Conservation (phyloP, 441 rosid genomes). For the Arabidopsis lyrata region DNA sequence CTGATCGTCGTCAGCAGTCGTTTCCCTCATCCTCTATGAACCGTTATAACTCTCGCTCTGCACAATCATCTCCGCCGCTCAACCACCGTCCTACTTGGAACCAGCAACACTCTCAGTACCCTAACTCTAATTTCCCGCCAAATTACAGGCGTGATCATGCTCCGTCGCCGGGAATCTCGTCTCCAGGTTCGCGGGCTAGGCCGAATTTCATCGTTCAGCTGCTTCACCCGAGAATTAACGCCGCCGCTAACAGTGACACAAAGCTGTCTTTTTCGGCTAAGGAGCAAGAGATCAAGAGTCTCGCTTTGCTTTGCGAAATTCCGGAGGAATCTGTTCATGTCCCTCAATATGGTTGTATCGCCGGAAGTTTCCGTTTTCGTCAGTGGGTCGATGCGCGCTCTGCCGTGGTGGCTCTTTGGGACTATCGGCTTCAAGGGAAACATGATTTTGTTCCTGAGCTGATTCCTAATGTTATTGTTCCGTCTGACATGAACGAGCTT, state of each 20-base stretch:
- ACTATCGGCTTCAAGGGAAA: conserved; percentile 52
- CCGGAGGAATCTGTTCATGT: conserved; percentile 32
- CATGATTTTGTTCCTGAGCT: conserved; percentile 49
- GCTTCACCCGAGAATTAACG: conserved; percentile 4
- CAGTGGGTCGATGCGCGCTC: conserved; percentile 64
- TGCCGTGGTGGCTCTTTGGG: conserved; percentile 57
- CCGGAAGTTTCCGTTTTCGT: conserved; percentile 51
- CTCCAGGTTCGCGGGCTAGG: conserved; percentile 10
- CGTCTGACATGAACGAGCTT: conserved; percentile 55
- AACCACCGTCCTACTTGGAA: conserved; percentile 21
- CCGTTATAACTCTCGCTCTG: not conserved
- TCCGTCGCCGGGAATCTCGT: conserved; percentile 6
- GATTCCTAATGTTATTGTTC: conserved; percentile 45
- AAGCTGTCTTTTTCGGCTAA: conserved; percentile 5
- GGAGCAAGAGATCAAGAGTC: conserved; percentile 13
- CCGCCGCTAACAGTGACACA: conserved; percentile 13
- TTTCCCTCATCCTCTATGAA: conserved; percentile 12
- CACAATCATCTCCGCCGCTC: conserved; percentile 23
- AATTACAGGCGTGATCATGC: conserved; percentile 34
- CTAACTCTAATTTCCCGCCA: conserved; percentile 40
- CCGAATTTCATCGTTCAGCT: conserved; percentile 49
- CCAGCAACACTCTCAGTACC: conserved; percentile 28
- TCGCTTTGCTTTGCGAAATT: conserved; percentile 23
- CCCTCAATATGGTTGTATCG: conserved; percentile 35
- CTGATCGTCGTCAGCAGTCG: conserved; percentile 16